Base-by-base conservation (phyloP, 1,284 basidiomycete genomes). In the Puccinia coronata region DNA sequence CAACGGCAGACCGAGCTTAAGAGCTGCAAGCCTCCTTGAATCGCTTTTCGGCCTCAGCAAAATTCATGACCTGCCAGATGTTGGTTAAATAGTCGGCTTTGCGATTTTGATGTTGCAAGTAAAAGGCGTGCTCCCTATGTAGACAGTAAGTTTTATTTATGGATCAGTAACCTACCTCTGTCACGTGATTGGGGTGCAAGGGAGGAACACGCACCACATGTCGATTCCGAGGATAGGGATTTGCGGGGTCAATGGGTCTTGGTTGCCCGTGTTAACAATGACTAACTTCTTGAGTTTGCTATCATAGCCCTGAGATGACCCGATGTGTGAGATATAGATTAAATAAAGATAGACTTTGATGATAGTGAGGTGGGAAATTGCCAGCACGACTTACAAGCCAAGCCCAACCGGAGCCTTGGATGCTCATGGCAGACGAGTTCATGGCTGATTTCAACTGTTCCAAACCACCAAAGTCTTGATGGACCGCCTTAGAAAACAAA, bases 401-500 rank as follows among this genome's bases (percentile, higher is more conserved):
- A 73, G 95, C 96, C 97, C 96, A 99, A 28, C 96, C 97, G 83
- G 93, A 95, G 67, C 96, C 97, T 88, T 99, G 96, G 84, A 99
- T 92, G 78, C 90, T 94, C 65, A 93, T 93, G n/a, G 96, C 96
- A 83, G 90, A 90, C 39, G 94, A 87, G 88, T 96, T 98, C 87
- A 98, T 90, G 83, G 90, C 90, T 83, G 92, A 92, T 86, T 90
- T 91, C 87, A 92, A 88, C 83, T 87, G 88, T 0, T 95, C 92
- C 83, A 98, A 87, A 18, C 91, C 91, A 77, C 95, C 95, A 87
- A 96, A 99, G 84, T 92, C 91, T 81, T 90, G 89, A 83, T 92
- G 89, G 86, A 99, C 91, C 70, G 93, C 92, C 75, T 90, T 87
- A 88, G 93, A 93, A 83, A 99, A 89, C 18, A 91, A 88, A 34